phyloP scores from a whole-genome alignment of 805 yeast genomes.

The Suhomyces kilbournensis region DNA sequence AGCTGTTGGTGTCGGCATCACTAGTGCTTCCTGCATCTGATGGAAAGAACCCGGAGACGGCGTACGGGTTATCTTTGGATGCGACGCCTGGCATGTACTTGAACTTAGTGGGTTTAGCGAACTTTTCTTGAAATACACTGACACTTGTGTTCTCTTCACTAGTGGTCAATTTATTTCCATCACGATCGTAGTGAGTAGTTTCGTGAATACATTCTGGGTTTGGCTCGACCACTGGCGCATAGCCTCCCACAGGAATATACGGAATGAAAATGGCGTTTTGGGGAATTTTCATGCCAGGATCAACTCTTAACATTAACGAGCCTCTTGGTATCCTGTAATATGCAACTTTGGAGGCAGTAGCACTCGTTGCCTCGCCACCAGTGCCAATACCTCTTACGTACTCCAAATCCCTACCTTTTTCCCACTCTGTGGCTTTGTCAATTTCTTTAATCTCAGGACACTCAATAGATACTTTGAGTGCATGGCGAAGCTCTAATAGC shows the following conservation, averaged over 20 bases:
- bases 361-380: not conserved
- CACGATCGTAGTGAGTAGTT: not conserved
- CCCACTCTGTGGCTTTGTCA: not conserved
- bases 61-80: not conserved
- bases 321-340: conserved; percentile 8
- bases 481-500: not conserved
- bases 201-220: not conserved
- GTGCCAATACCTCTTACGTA: not conserved
- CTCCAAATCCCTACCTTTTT: not conserved
- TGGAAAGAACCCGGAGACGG: not conserved
- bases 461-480: not conserved
- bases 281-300: conserved; percentile 27
- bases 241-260: not conserved
- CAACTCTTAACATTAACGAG: conserved; percentile 17
- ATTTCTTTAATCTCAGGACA: not conserved
- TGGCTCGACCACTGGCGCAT: not conserved
- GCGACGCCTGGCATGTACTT: not conserved
- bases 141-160: not conserved
- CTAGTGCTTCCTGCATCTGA: not conserved
- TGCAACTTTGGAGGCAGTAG: not conserved
- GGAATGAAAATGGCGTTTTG: conserved; percentile 27
- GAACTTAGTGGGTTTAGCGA: not conserved
- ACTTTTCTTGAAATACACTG: not conserved
- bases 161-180: not conserved
- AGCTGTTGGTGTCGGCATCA: not conserved